Percentiles rank a stretch among this genome's conserved stretches.
Evolutionary conservation across 2,329 filamentous ascomycete species (phyloP).

Genomic region (Aspergillus oerlinghausenensis): DNA sequence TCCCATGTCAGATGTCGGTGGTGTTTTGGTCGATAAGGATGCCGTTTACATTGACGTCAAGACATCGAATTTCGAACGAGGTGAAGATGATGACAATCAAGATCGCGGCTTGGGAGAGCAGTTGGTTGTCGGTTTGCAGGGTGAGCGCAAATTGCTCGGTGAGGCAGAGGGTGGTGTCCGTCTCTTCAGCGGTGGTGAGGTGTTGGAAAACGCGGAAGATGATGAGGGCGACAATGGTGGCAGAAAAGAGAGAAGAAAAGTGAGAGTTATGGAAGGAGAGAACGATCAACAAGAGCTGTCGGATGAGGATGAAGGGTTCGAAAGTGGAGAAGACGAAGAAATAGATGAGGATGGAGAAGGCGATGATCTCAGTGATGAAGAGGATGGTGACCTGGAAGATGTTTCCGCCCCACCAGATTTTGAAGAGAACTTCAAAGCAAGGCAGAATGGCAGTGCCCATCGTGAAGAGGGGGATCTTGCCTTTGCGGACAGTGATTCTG

Average conservation of each 20-base stretch:
- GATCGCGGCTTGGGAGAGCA: constrained; percentile 93
- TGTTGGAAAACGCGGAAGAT: constrained; percentile 52
- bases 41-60: constrained; percentile 83
- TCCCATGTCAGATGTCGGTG: constrained; percentile 96
- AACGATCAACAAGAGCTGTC: constrained; percentile 51
- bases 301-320: constrained; percentile 52
- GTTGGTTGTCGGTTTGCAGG: constrained; percentile 84
- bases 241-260: constrained; percentile 50
- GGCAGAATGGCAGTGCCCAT: constrained; percentile 51
- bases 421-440: constrained; percentile 39
- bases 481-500: constrained; percentile 96
- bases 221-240: constrained; percentile 56
- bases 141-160: constrained; percentile 74
- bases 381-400: constrained; percentile 27
- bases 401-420: constrained; percentile 42
- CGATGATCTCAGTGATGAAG: constrained; percentile 31
- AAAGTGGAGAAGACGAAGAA: constrained; percentile 49
- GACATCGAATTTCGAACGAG: constrained; percentile 65
- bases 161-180: constrained; percentile 77
- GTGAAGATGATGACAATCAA: constrained; percentile 55
- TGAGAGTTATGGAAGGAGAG: constrained; percentile 48
- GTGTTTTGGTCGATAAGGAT: constrained; percentile 93
- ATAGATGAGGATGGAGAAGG: constrained; percentile 46
- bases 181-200: constrained; percentile 74
- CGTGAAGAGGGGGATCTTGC: constrained; percentile 66